Percentiles rank a stretch among this genome's conserved stretches.
Evolutionary conservation across 495 filamentous ascomycete species (phyloP).

Genomic region (Aspergillus steynii): DNA sequence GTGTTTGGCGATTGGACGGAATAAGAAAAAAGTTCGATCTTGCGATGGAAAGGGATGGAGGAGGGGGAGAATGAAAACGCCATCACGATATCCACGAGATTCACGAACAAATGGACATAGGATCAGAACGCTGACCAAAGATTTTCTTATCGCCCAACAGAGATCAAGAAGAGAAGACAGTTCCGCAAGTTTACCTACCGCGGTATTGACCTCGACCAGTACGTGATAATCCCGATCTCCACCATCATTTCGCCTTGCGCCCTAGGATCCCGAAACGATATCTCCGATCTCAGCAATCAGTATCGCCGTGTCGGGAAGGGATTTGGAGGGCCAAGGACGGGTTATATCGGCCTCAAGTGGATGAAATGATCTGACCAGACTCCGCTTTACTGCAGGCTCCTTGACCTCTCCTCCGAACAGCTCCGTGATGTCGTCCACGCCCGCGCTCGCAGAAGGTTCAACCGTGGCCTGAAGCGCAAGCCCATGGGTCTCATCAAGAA

Average conservation of each 20-base stretch:
- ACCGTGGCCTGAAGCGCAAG: constrained; percentile 99
- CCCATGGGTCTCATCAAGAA: constrained; percentile 99
- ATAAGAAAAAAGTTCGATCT: neutral
- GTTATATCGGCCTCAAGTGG: neutral
- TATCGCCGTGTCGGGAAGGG: constrained; percentile 9
- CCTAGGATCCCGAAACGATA: constrained; percentile 66
- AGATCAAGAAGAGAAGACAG: constrained; percentile 98
- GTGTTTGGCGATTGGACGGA: constrained; percentile 1
- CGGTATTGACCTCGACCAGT: constrained; percentile 98
- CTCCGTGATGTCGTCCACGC: constrained; percentile 99
- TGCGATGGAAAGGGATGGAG: constrained; percentile 10
- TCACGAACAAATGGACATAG: constrained; percentile 7
- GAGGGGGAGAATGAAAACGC: constrained; percentile 11
- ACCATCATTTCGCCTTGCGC: constrained; percentile 45
- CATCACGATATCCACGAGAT: constrained; percentile 15
- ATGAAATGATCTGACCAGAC: constrained; percentile 20
- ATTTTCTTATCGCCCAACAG: constrained; percentile 38
- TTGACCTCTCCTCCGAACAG: constrained; percentile 97
- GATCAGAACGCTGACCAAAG: constrained; percentile 41
- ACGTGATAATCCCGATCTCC: constrained; percentile 45
- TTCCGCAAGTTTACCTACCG: constrained; percentile 99
- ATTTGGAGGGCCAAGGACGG: neutral
- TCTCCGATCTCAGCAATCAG: constrained; percentile 19
- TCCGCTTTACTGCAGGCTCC: constrained; percentile 63
- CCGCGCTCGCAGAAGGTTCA: constrained; percentile 97